phyloP scores from a whole-genome alignment of 306 rosid genomes.

The Dalbergia cochinchinensis region DNA sequence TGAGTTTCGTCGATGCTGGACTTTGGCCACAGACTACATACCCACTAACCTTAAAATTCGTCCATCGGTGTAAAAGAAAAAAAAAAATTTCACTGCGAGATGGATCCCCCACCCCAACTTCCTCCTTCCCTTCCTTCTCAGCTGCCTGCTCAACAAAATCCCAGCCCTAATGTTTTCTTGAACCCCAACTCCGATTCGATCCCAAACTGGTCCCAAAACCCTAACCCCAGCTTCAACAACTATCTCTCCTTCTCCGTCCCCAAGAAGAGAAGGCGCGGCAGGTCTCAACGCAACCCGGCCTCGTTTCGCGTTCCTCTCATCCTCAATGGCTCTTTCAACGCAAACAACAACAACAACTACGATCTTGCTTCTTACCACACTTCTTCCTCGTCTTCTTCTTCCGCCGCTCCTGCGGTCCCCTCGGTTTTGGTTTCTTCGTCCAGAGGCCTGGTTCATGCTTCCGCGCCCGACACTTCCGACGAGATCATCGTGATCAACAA shows the following conservation, averaged over 20 bases:
- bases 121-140: constrained; percentile 35
- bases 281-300: constrained; percentile 77
- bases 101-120: constrained; percentile 57
- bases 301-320: constrained; percentile 61
- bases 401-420: constrained; percentile 2
- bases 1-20: too few species aligned
- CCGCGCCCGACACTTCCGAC: constrained; percentile 59
- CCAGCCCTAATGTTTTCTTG: constrained; percentile 40
- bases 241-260: constrained; percentile 78
- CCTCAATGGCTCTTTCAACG: constrained; percentile 47
- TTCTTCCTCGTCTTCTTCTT: constrained; percentile 44
- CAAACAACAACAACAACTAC: constrained; percentile 39
- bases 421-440: constrained; percentile 48
- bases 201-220: constrained; percentile 56
- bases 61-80: neutral
- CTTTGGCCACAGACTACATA: neutral
- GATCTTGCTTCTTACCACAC: constrained; percentile 33
- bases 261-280: constrained; percentile 86
- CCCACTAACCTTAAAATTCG: neutral
- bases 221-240: constrained; percentile 48
- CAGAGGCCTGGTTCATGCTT: neutral
- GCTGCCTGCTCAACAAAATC: constrained; percentile 59
- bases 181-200: constrained; percentile 41
- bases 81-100: neutral
- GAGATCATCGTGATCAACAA: constrained; percentile 89